phyloP scores from a whole-genome alignment of 352 stramenopile species.

The Halophytophthora polymorphica region DNA sequence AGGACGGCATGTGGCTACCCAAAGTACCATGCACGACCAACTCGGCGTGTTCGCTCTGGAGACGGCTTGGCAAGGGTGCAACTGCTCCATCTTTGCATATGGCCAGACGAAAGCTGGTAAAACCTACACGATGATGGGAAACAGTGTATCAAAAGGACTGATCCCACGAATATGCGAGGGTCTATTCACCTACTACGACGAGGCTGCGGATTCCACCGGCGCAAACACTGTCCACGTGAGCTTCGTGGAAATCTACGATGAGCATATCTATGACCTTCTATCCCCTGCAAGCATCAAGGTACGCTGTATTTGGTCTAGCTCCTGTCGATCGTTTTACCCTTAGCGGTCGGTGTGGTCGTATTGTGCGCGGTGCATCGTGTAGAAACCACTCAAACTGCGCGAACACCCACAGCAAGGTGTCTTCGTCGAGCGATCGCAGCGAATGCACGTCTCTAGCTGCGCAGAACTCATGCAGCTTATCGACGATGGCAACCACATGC shows the following conservation, averaged over 20 bases:
- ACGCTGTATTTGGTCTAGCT: background rate
- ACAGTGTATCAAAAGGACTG: constrained; percentile 16
- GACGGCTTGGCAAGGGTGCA: constrained; percentile 53
- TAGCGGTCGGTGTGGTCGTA: too few species aligned
- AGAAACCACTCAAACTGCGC: constrained; percentile 67
- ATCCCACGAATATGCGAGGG: constrained; percentile 63
- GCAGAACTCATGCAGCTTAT: constrained; percentile 54
- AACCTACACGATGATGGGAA: constrained; percentile 69
- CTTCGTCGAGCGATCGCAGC: constrained; percentile 58
- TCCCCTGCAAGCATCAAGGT: constrained; percentile 24
- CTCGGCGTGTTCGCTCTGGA: constrained; percentile 55
- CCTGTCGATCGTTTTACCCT: background rate
- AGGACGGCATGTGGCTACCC: constrained; percentile 32
- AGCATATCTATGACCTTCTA: constrained; percentile 72
- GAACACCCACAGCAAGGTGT: constrained; percentile 70
- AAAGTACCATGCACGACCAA: constrained; percentile 56
- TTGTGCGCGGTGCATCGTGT: constrained; percentile 4
- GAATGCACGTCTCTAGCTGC: constrained; percentile 43
- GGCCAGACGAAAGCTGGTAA: constrained; percentile 72
- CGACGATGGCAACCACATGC: constrained; percentile 56
- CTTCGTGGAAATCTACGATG: constrained; percentile 83
- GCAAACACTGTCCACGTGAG: constrained; percentile 52
- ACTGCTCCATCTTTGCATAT: constrained; percentile 79
- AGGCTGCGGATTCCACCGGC: constrained; percentile 11
- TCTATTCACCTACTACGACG: constrained; percentile 51